These are phyloP conservation scores for Lobosporangium transversale DNA, from an alignment of 192 early-diverging fungal species.

Conservation along the genomic window DNA sequence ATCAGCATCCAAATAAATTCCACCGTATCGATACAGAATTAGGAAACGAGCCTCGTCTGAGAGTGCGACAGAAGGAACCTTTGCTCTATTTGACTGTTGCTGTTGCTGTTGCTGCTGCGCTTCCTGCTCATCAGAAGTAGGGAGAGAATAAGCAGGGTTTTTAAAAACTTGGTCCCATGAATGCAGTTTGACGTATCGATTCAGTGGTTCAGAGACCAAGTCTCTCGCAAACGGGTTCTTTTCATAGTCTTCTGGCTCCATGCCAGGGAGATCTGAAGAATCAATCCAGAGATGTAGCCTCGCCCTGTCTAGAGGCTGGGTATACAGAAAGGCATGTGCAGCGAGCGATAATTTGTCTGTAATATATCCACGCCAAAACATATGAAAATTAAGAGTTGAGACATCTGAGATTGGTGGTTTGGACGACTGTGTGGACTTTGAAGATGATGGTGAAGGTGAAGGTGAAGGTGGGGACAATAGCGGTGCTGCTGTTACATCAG, in stretches of 20 bases:
- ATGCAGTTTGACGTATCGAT: conserved; percentile 25
- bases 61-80: conserved; percentile 31
- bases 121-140: not conserved
- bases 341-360: conserved; percentile 43
- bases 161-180: conserved; percentile 28
- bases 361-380: conserved; percentile 51
- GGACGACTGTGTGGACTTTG: no score
- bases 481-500: not conserved
- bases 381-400: conserved; percentile 47
- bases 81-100: not conserved
- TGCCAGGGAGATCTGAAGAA: conserved; percentile 32
- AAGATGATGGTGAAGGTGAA: not conserved
- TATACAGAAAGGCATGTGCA: conserved; percentile 43
- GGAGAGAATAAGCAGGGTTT: not conserved
- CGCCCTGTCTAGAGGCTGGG: conserved; percentile 42
- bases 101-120: not conserved
- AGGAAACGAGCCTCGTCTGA: conserved; percentile 52
- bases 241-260: conserved; percentile 25
- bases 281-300: conserved; percentile 49
- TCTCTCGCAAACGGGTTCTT: conserved; percentile 21
- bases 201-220: conserved; percentile 9
- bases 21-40: conserved; percentile 49
- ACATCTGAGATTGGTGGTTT: no score
- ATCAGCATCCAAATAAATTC: conserved; percentile 55
- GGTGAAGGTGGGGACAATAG: not conserved